Conservation (phyloP, 2,329 filamentous ascomycete species). For the Beauveria caledonica region DNA sequence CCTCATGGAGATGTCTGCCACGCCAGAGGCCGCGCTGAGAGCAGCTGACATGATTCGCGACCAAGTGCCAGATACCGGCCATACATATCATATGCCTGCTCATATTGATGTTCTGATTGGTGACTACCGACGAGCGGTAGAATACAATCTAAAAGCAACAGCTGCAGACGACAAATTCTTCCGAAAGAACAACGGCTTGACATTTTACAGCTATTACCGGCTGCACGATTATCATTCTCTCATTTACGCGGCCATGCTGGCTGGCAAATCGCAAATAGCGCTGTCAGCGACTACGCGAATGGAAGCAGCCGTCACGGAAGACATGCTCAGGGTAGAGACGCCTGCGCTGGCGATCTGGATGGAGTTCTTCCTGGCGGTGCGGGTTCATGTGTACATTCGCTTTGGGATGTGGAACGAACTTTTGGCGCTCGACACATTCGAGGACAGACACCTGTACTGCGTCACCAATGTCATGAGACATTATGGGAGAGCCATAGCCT, state of each 20-base stretch:
- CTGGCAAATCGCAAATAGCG: slow-evolving; percentile 50
- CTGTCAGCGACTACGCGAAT: slow-evolving; percentile 47
- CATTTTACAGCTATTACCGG: slow-evolving; percentile 65
- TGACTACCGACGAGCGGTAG: slow-evolving; percentile 57
- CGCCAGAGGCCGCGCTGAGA: slow-evolving; percentile 51
- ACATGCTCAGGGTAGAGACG: no score
- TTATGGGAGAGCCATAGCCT: no score
- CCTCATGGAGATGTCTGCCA: slow-evolving; percentile 61
- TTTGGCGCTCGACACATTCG: no score
- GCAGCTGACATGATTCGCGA: slow-evolving; percentile 53
- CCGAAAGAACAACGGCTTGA: slow-evolving; percentile 48
- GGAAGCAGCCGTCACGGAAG: slow-evolving; percentile 33
- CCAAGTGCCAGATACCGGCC: slow-evolving; percentile 51
- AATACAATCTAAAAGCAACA: slow-evolving; percentile 54
- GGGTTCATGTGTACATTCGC: no score
- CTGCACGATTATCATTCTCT: slow-evolving; percentile 61
- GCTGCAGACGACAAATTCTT: slow-evolving; percentile 26
- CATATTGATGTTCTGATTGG: slow-evolving; percentile 66
- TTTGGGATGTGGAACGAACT: no score
- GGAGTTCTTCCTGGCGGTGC: no score
- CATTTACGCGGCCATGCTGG: slow-evolving; percentile 66
- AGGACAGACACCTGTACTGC: no score
- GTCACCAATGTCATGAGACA: no score
- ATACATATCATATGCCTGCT: slow-evolving; percentile 65
- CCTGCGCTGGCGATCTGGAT: no score